Base-by-base conservation (phyloP, 495 filamentous ascomycete species). In the Penicillium malachiteum region DNA sequence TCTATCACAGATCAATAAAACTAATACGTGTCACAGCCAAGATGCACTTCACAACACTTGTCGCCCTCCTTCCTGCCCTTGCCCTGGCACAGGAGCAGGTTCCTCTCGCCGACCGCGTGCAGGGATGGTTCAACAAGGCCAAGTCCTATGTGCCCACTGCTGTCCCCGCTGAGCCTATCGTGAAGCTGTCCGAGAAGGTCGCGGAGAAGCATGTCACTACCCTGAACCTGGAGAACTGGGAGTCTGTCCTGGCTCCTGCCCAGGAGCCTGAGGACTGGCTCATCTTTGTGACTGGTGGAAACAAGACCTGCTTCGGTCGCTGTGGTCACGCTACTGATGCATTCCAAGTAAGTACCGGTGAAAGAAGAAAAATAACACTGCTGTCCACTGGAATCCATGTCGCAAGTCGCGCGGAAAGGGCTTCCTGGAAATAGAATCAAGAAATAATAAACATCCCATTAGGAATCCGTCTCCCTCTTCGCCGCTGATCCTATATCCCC, bases 281-380 rank as follows among this genome's bases (percentile, higher is more conserved):
- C 75, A 75, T 96, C 55, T 82, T 88, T 65, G 71, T 95, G 48
- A 90, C 87, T 1, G 92, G 92, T 48, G 85, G 89, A 40, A 95
- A 96, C 74, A 91, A 87, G 76, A 92, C 90, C 31, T 97, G 92
- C 77, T 90, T 84, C 64, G 91, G 78, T 52, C 69, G 77, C 55
- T 88, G 84, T 67, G 77, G 55, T 10, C 67, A 69, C 5, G 76
- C 78, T 31, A 78, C 83, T 16, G 74, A 73, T 58, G 77, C 78
- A 0, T 86, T 82, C 72, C 84, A 85, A 59, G 79, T 84, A 68
- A 57, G 39, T 44, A 38, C 1, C 34, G 2, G 7, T 37, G 34
- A 26, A 26, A 26, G 1, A 26, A 26, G 1, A 26, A 26, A 2
- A 26, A 26, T 26, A 26, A 26, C 21, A 26, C 21, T 4, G 21